Evolutionary conservation across 2,329 filamentous ascomycete species (phyloP).

Genomic region (Rhexocercosporidium sp.): DNA sequence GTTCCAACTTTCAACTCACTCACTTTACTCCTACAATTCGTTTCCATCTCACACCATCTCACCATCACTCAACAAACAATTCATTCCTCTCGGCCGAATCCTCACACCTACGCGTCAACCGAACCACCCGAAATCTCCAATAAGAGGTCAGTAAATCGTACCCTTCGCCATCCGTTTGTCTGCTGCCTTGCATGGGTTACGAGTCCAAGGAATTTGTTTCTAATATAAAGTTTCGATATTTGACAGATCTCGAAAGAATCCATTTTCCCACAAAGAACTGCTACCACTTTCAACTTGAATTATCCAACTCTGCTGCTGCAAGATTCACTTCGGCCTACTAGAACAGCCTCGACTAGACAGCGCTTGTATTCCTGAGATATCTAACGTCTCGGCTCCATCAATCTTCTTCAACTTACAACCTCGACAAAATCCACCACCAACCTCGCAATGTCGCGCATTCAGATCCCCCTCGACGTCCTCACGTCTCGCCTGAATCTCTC

Average conservation of each 20-base stretch:
- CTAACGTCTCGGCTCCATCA: constrained; percentile 2
- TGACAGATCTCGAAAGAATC: constrained; percentile 36
- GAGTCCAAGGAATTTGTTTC: constrained; percentile 15
- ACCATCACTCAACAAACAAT: neutral
- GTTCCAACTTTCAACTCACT: no score
- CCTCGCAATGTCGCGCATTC: constrained; percentile 77
- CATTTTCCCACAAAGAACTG: constrained; percentile 24
- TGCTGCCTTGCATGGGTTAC: constrained; percentile 26
- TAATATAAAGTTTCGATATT: constrained; percentile 30
- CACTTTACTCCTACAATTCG: neutral
- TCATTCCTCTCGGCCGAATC: constrained; percentile 4
- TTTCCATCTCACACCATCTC: neutral
- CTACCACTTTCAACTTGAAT: constrained; percentile 1
- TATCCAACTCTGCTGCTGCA: neutral
- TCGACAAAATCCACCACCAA: constrained; percentile 1
- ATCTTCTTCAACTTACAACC: constrained; percentile 3
- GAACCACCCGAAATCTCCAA: neutral
- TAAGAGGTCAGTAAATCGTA: neutral
- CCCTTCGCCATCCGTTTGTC: neutral
- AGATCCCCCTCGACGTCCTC: constrained; percentile 89
- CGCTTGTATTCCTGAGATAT: neutral
- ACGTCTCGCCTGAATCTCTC: constrained; percentile 87
- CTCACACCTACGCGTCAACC: constrained; percentile 1
- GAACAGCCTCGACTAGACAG: constrained; percentile 12
- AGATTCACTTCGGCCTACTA: constrained; percentile 16